These are phyloP conservation scores for Fusarium miscanthi DNA, from an alignment of 2,329 filamentous ascomycete genomes.

Conservation along the genomic window DNA sequence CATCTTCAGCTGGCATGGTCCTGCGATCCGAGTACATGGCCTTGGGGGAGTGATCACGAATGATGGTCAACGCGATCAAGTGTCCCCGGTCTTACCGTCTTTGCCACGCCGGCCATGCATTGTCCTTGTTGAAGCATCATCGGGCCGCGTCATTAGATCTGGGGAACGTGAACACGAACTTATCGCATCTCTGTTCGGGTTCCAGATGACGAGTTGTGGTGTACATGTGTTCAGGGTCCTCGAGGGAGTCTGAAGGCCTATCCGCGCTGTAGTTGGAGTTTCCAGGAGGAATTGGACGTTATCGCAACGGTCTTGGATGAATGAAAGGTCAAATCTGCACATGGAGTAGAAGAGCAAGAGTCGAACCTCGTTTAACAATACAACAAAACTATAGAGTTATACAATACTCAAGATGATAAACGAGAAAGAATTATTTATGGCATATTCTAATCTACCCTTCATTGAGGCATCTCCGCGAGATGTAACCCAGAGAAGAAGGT, in stretches of 20 bases:
- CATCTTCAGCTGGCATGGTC: background rate
- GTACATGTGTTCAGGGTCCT: conserved; percentile 10
- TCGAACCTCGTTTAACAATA: too few relatives aligned
- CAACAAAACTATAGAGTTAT: background rate
- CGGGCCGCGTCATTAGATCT: conserved; percentile 11
- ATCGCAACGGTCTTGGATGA: too few relatives aligned
- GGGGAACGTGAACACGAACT: background rate
- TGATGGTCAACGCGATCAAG: background rate
- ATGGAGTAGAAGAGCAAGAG: background rate
- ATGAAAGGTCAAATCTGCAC: background rate
- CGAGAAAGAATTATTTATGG: background rate
- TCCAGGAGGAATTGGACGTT: too few relatives aligned
- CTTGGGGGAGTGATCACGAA: background rate
- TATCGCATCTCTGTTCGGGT: conserved; percentile 24
- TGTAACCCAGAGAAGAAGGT: background rate
- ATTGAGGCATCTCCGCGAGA: conserved; percentile 11
- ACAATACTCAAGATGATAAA: background rate
- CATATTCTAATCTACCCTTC: background rate
- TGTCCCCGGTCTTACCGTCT: background rate
- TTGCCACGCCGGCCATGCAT: background rate
- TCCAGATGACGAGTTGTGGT: conserved; percentile 8
- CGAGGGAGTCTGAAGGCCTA: background rate
- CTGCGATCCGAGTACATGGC: background rate
- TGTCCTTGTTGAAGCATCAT: background rate
- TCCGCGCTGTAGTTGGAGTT: background rate